Percentiles rank a stretch among this genome's conserved stretches.
Evolutionary conservation across 495 filamentous ascomycete species (phyloP).

Genomic region (Aspergillus leporis): DNA sequence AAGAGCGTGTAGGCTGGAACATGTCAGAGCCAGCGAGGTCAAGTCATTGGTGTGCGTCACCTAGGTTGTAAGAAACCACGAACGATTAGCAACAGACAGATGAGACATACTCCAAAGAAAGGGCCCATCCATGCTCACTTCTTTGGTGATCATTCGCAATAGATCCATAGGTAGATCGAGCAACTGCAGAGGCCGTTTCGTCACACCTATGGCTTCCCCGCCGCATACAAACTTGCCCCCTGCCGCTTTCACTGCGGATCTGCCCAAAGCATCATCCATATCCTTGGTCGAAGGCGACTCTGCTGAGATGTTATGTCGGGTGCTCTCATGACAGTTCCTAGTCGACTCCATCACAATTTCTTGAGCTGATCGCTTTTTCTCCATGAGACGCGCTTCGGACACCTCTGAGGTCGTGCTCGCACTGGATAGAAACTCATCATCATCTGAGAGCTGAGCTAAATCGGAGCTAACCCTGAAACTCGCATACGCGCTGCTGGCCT

Average conservation of each 20-base stretch:
- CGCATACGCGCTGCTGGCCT: conserved; percentile 16
- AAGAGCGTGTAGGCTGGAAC: conserved; percentile 79
- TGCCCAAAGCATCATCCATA: neutral
- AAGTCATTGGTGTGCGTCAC: conserved; percentile 87
- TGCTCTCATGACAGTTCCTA: conserved; percentile 4
- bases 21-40: conserved; percentile 77
- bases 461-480: conserved; percentile 27
- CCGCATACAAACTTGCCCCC: neutral
- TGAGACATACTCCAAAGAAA: neutral
- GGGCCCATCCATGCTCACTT: conserved; percentile 55
- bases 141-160: conserved; percentile 83
- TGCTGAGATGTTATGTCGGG: conserved; percentile 8
- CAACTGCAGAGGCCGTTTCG: conserved; percentile 51
- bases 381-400: conserved; percentile 16
- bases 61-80: conserved; percentile 42
- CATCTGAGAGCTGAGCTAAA: conserved; percentile 32
- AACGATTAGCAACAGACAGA: neutral
- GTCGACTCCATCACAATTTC: conserved; percentile 12
- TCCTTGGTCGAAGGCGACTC: conserved; percentile 10
- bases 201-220: too few relatives aligned
- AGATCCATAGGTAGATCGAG: conserved; percentile 87
- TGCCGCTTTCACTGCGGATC: neutral
- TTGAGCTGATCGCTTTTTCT: conserved; percentile 34
- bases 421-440: conserved; percentile 37
- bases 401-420: conserved; percentile 32